Evolutionary conservation across 257 asterid genomes (phyloP).

Genomic region (Marsdenia floribunda): DNA sequence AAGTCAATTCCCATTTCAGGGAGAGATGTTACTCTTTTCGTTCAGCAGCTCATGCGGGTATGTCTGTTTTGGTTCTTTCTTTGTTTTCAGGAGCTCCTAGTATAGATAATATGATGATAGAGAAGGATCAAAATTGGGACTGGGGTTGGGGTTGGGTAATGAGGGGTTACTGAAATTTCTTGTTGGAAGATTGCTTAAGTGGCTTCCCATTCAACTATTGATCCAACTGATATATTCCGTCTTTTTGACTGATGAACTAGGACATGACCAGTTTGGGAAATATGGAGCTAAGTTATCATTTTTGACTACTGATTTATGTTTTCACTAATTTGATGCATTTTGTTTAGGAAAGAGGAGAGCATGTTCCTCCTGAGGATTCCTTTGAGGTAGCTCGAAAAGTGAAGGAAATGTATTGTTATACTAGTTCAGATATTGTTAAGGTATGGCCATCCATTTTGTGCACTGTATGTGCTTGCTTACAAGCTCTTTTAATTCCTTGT

Average conservation of each 20-base stretch:
- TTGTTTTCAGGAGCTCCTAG: not conserved
- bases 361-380: conserved; percentile 88
- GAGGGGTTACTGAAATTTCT: not conserved
- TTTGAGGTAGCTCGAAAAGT: conserved; percentile 86
- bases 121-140: not conserved
- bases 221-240: not conserved
- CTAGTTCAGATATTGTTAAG: conserved; percentile 96
- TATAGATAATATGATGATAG: not conserved
- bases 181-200: not conserved
- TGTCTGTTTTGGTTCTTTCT: conserved; percentile 12
- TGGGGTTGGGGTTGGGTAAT: not conserved
- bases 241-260: not conserved
- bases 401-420: conserved; percentile 92
- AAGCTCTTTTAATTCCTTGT: not conserved
- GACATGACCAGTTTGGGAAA: not conserved
- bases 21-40: conserved; percentile 73
- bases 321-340: conserved; percentile 18
- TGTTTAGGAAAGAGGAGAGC: conserved; percentile 94
- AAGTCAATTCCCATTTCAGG: conserved; percentile 87
- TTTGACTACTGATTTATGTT: not conserved
- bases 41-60: conserved; percentile 94
- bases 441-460: conserved; percentile 33
- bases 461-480: not conserved
- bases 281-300: not conserved
- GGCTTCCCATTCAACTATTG: not conserved